Evolutionary conservation across 306 rosid species (phyloP), one percentile per base, ranked within the genome.

Genomic region (Vicia sativa): DNA sequence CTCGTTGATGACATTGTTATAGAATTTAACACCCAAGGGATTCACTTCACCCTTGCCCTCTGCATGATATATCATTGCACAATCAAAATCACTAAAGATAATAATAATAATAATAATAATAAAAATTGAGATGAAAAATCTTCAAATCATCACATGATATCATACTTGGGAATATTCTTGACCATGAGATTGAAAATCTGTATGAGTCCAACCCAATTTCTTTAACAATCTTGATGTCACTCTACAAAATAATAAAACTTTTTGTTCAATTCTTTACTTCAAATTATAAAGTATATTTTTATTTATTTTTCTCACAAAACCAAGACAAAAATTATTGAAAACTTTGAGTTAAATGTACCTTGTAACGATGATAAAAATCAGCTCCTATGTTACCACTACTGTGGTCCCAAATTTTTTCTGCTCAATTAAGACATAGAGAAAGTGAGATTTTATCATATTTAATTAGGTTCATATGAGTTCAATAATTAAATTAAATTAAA

Each of bases 161-260:
- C 38, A 34, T 82, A 86, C 91, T 62, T 0, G 87, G 87, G 13
- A 86, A 71, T 34, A 86, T 69, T 71, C 91, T 52, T 8, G 84
- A 10, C 91, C 91, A 86, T 5, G 91, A 83, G 65, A 86, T 67
- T 70, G 91, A 86, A 23, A 86, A 83, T 64, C 91, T 78, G 53
- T 54, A 80, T 2, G 87, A 82, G 12, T 86, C 86, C 15, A 83
- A 11, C 23, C 91, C 91, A 2, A 86, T 76, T 55, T 80, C 68
- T 57, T 83, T 86, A 68, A 76, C 75, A 10, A 83, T 3, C 11
- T 76, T 67, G 5, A 83, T 26, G 68, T 85, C 91, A 23, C 68
- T 66, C 87, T 86, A 70, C 60, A 13, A 35, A 19, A 64, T 52
- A 19, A 64, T 57, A 39, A 9, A 9, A 19, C 0, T 2, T 5